Evolutionary conservation across 306 rosid genomes (phyloP), one percentile per base, ranked within the genome.

Genomic region (Lathyrus aphaca): DNA sequence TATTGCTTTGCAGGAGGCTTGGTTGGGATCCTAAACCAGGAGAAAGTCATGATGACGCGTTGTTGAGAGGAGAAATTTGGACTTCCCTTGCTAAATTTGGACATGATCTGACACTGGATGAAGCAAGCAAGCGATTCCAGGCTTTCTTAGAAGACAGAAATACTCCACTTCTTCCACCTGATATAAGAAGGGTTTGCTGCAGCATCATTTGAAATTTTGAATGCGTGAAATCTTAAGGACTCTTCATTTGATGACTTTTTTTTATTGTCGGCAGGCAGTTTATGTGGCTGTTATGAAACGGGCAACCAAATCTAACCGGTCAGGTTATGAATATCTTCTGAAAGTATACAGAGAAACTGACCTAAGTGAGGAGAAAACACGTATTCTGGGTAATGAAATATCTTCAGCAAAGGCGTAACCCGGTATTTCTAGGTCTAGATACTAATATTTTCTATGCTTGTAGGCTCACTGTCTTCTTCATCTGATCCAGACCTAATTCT

Each of bases 1-100:
- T 38, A 74, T 79, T 54, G 56, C n/a, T 60, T 65, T 78, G 55
- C 80, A 93, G 98, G 88, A 88, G 71, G 85, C 96, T 93, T 74
- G 97, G 98, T 68, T 93, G 98, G 98, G 94, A 93, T 9, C 86
- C 98, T 49, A 90, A 87, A 77, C 81, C 78, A 10, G 75, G 67
- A 71, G 82, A 84, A 74, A 77, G 80, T 69, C 82, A 78, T 80
- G 82, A 88, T 54, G 92, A 94, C 85, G 87, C 96, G 29, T 84
- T 90, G 98, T 83, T 94, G 86, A 90, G 98, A 76, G 98, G 98
- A 82, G 95, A 90, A 76, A 27, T 94, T 78, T 85, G 90, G 90
- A 73, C 86, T 56, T 90, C 87, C 63, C 97, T 94, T 67, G 88
- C 95, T 45, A 39, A 38, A 61, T 88, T 81, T 59, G 96, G 98